Conservation (phyloP, 73 alveolate genomes). For the Loxodes magnus region DNA sequence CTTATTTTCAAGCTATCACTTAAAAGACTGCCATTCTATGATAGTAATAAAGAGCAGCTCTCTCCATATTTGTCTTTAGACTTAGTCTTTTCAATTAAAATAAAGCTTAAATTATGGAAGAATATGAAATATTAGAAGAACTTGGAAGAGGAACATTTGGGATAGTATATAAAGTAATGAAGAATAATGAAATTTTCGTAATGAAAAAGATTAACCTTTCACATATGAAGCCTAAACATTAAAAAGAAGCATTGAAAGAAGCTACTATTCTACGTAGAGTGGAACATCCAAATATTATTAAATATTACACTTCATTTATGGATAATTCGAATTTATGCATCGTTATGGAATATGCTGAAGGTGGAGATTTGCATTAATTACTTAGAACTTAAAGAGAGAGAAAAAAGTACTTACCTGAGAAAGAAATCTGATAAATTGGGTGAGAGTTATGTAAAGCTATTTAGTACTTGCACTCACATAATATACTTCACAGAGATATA, state of each 20-base stretch:
- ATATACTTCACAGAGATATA: conserved; percentile 92
- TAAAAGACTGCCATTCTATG: too few species aligned
- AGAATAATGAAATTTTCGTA: conserved; percentile 52
- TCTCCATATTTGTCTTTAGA: too few species aligned
- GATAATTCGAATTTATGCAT: conserved; percentile 81
- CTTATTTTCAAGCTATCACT: too few species aligned
- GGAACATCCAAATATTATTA: conserved; percentile 78
- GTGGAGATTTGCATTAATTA: conserved; percentile 79
- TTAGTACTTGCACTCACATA: conserved; percentile 72
- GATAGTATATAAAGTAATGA: conserved; percentile 66
- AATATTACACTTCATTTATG: conserved; percentile 75
- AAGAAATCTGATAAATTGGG: conserved; percentile 82
- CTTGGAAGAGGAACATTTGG: conserved; percentile 94
- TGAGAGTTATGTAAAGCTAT: conserved; percentile 71
- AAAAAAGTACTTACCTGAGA: conserved; percentile 42
- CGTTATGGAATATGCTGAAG: conserved; percentile 94
- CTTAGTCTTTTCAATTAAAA: too few species aligned
- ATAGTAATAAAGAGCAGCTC: too few species aligned
- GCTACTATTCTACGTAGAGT: conserved; percentile 72
- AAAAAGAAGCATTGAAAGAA: conserved; percentile 45
- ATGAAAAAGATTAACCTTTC: conserved; percentile 83
- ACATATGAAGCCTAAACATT: conserved; percentile 76
- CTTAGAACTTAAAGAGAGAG: conserved; percentile 23
- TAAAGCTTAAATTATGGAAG: too few species aligned
- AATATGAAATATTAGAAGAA: conserved; percentile 73